These are phyloP conservation scores for Vigna trinervia DNA, from an alignment of 306 rosid species.

Conservation along the genomic window DNA sequence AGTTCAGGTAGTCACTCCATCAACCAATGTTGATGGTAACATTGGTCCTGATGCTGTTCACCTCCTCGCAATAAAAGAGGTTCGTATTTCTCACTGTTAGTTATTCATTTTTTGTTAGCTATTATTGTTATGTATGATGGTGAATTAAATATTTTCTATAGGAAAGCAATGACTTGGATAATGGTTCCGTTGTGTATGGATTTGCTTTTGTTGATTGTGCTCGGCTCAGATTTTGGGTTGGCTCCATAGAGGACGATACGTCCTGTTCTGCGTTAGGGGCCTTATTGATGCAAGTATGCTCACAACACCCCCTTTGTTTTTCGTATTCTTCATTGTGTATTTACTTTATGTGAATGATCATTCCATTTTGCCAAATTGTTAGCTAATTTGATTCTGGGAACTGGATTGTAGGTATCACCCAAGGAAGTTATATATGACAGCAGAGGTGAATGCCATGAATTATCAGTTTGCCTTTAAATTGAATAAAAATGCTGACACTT, in stretches of 20 bases:
- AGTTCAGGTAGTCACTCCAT: slow-evolving; percentile 86
- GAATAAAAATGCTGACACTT: not conserved
- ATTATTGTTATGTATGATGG: slow-evolving; percentile 9
- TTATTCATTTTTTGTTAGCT: slow-evolving; percentile 14
- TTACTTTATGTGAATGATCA: slow-evolving; percentile 30
- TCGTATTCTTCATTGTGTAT: slow-evolving; percentile 24
- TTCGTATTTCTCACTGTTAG: slow-evolving; percentile 43
- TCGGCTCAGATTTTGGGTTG: slow-evolving; percentile 86
- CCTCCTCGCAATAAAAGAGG: slow-evolving; percentile 94
- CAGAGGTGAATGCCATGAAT: slow-evolving; percentile 59
- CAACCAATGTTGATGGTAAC: slow-evolving; percentile 74
- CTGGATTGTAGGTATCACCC: slow-evolving; percentile 83
- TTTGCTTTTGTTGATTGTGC: slow-evolving; percentile 97
- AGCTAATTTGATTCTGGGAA: slow-evolving; percentile 43
- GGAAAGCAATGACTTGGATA: slow-evolving; percentile 60
- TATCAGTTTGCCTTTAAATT: slow-evolving; percentile 35
- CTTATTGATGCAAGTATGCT: slow-evolving; percentile 86
- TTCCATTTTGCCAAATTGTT: slow-evolving; percentile 35
- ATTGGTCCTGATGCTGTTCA: slow-evolving; percentile 89
- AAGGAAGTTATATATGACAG: slow-evolving; percentile 83
- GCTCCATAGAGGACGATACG: slow-evolving; percentile 81
- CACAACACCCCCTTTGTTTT: slow-evolving; percentile 33
- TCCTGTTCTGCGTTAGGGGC: slow-evolving; percentile 92
- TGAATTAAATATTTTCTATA: slow-evolving; percentile 46
- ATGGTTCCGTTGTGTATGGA: slow-evolving; percentile 77